phyloP scores from a whole-genome alignment of 208 protist genomes.

The Crithidia expoeki region DNA sequence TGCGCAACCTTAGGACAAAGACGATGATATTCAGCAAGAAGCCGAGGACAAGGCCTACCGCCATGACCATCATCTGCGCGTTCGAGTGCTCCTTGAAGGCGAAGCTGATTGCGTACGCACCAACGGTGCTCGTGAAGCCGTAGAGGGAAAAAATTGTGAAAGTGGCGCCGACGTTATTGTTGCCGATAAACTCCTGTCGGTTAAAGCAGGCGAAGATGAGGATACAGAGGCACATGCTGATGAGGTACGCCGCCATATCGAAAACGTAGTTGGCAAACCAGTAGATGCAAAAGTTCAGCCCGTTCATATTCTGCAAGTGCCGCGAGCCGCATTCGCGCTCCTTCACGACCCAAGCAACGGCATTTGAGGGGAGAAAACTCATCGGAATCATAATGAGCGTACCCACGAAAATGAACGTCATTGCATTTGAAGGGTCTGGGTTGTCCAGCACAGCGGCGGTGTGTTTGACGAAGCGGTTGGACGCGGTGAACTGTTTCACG shows the following conservation, averaged over 20 bases:
- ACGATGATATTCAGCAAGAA: slow-evolving; percentile 71
- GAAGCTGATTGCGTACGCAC: slow-evolving; percentile 65
- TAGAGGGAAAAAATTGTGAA: slow-evolving; percentile 65
- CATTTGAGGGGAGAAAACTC: slow-evolving; percentile 67
- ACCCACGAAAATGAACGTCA: slow-evolving; percentile 45
- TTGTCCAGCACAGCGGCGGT: slow-evolving; percentile 10
- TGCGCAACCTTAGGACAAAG: slow-evolving; percentile 48
- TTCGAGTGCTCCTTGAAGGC: slow-evolving; percentile 65
- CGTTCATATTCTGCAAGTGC: slow-evolving; percentile 79
- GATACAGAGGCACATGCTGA: slow-evolving; percentile 60
- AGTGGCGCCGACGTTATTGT: slow-evolving; percentile 36
- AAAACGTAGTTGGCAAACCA: slow-evolving; percentile 82
- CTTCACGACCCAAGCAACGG: slow-evolving; percentile 79
- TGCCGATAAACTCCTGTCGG: slow-evolving; percentile 60
- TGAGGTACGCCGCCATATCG: slow-evolving; percentile 65
- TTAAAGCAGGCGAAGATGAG: slow-evolving; percentile 70
- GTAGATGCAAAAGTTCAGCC: slow-evolving; percentile 65
- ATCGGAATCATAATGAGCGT: slow-evolving; percentile 77
- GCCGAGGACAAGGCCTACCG: slow-evolving; percentile 75
- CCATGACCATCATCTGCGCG: slow-evolving; percentile 67
- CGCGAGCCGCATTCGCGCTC: slow-evolving; percentile 71
- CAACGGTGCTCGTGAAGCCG: slow-evolving; percentile 53
- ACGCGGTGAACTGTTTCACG: slow-evolving; percentile 35
- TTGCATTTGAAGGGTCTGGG: slow-evolving; percentile 7
- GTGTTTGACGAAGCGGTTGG: background rate